Evolutionary conservation across 2,329 filamentous ascomycete genomes (phyloP).

Genomic region (Coniochaeta ligniaria): DNA sequence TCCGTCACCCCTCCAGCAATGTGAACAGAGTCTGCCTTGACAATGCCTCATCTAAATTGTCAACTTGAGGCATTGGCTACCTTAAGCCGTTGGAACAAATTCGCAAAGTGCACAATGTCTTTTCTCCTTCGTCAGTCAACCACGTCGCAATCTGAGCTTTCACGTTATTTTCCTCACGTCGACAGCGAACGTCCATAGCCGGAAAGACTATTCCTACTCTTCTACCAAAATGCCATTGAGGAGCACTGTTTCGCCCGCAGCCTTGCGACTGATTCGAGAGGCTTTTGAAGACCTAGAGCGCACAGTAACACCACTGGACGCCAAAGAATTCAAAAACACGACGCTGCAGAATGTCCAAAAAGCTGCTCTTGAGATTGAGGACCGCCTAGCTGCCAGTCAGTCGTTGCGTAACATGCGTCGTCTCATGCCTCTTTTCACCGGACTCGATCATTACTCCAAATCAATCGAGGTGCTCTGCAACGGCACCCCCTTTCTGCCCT

Average conservation of each 20-base stretch:
- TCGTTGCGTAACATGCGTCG: slow-evolving; percentile 35
- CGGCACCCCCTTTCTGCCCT: slow-evolving; percentile 35
- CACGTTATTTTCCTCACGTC: no score
- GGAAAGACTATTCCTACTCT: no score
- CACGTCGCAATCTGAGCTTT: no score
- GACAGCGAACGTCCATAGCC: no score
- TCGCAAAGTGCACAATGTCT: no score
- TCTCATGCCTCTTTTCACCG: slow-evolving; percentile 31
- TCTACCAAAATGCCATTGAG: slow-evolving; percentile 5
- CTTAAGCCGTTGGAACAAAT: no score
- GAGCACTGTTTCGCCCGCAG: slow-evolving; percentile 4
- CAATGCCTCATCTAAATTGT: no score
- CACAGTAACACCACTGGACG: slow-evolving; percentile 9
- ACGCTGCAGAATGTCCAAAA: slow-evolving; percentile 27
- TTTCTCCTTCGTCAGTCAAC: no score
- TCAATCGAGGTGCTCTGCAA: slow-evolving; percentile 35
- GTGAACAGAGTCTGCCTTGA: no score
- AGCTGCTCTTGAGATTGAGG: slow-evolving; percentile 29
- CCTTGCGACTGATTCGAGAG: slow-evolving; percentile 8
- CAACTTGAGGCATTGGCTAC: no score
- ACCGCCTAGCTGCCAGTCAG: slow-evolving; percentile 25
- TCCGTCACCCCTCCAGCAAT: no score
- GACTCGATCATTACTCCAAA: slow-evolving; percentile 32
- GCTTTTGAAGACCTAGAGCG: slow-evolving; percentile 15
- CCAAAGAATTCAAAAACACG: slow-evolving; percentile 17